Conservation (phyloP, 495 filamentous ascomycete genomes). For the Talaromyces ruber region DNA sequence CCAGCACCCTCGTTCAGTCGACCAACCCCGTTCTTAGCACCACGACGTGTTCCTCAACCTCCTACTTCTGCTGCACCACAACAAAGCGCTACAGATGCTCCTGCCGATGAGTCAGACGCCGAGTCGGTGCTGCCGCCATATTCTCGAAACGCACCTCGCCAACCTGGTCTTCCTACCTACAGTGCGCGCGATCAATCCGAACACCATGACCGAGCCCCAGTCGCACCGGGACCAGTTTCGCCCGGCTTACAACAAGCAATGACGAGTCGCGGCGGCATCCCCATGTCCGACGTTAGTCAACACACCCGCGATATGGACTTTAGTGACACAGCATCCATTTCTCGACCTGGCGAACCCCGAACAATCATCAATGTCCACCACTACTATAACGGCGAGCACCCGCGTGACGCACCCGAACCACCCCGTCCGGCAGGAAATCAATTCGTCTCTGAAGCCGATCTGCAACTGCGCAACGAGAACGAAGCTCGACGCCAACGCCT, state of each 20-base stretch:
- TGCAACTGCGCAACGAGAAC: slow-evolving; percentile 20
- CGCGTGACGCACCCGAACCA: slow-evolving; percentile 21
- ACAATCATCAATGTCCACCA: neutral
- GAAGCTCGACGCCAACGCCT: slow-evolving; percentile 46
- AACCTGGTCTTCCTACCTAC: slow-evolving; percentile 16
- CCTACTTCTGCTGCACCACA: neutral
- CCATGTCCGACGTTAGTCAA: slow-evolving; percentile 32
- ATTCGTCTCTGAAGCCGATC: neutral
- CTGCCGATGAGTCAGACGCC: neutral
- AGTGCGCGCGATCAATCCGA: neutral
- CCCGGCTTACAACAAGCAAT: slow-evolving; percentile 34
- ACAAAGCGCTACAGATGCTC: too few species aligned
- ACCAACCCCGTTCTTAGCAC: neutral
- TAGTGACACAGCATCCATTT: neutral
- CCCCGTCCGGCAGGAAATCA: slow-evolving; percentile 9
- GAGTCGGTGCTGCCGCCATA: slow-evolving; percentile 17
- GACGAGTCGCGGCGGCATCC: slow-evolving; percentile 33
- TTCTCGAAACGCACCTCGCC: slow-evolving; percentile 9
- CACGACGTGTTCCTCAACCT: neutral
- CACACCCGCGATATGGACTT: neutral
- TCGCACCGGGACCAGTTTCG: slow-evolving; percentile 25
- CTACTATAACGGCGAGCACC: slow-evolving; percentile 7
- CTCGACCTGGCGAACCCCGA: neutral
- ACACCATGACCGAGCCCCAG: neutral
- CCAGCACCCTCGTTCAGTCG: neutral